Conservation (phyloP, 768 basidiomycete species). For the Amanita rubescens region DNA sequence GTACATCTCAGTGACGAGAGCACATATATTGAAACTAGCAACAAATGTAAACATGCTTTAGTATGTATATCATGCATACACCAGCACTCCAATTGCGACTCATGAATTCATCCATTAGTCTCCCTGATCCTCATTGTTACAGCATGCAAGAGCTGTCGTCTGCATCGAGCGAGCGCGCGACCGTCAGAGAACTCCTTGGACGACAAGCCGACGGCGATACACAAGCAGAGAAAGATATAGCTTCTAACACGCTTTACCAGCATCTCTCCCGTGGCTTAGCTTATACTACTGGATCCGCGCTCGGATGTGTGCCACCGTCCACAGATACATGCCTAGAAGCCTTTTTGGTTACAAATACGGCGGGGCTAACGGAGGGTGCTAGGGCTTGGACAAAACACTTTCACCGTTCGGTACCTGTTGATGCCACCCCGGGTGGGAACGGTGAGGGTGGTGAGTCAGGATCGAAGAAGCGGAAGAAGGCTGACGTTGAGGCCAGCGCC, state of each 20-base stretch:
- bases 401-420: conserved; percentile 36
- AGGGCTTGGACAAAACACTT: conserved; percentile 64
- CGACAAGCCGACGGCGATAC: conserved; percentile 1
- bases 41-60: too few species aligned
- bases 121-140: conserved; percentile 1
- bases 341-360: conserved; percentile 42
- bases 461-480: conserved; percentile 9
- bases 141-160: conserved; percentile 20
- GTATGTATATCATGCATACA: too few species aligned
- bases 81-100: not conserved
- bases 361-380: conserved; percentile 47
- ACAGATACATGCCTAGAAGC: conserved; percentile 42
- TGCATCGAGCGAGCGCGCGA: conserved; percentile 29
- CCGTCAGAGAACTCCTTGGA: conserved; percentile 17
- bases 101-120: not conserved
- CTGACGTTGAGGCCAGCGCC: conserved; percentile 11
- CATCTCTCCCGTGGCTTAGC: conserved; percentile 49
- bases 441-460: conserved; percentile 9
- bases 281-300: conserved; percentile 52
- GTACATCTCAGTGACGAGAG: too few species aligned
- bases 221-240: conserved; percentile 8
- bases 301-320: conserved; percentile 43
- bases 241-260: conserved; percentile 26
- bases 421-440: not conserved
- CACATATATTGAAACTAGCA: too few species aligned